Conservation (phyloP, 441 rosid species). For the Biscutella laevigata region DNA sequence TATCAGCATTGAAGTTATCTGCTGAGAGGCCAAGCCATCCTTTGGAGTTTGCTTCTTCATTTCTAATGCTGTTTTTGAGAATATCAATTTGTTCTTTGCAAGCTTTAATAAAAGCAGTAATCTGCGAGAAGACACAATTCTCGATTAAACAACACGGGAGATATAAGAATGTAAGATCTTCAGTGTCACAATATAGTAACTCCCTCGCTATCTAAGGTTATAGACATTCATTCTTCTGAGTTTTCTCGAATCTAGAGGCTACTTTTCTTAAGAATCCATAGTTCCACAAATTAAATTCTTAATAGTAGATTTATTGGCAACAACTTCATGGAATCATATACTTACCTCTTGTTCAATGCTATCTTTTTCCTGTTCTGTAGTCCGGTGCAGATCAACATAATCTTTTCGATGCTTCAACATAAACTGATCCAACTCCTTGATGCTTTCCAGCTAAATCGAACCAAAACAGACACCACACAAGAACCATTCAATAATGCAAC, state of each 20-base stretch:
- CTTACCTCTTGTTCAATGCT: constrained; percentile 93
- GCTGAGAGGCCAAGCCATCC: constrained; percentile 69
- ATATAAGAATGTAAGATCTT: not conserved
- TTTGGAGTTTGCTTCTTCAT: constrained; percentile 61
- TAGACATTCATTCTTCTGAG: not conserved
- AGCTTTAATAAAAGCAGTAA: constrained; percentile 69
- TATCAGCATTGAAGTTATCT: constrained; percentile 59
- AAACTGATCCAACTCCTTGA: constrained; percentile 74
- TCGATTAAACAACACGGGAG: not conserved
- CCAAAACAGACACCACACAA: not conserved
- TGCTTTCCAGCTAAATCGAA: constrained; percentile 61
- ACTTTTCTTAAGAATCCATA: not conserved
- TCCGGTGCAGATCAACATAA: constrained; percentile 73
- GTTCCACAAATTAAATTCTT: not conserved
- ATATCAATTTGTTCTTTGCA: constrained; percentile 89
- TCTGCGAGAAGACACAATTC: constrained; percentile 32
- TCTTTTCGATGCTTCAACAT: constrained; percentile 82
- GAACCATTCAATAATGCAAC: constrained; percentile 1
- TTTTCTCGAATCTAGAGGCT: not conserved
- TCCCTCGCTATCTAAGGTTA: not conserved
- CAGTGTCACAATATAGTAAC: not conserved
- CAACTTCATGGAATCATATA: not conserved
- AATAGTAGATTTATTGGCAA: not conserved
- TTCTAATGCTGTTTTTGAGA: constrained; percentile 59
- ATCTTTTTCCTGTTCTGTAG: constrained; percentile 88